Evolutionary conservation across 1,139 yeast species (phyloP).

Genomic region (Saccharomyces hybrid): DNA sequence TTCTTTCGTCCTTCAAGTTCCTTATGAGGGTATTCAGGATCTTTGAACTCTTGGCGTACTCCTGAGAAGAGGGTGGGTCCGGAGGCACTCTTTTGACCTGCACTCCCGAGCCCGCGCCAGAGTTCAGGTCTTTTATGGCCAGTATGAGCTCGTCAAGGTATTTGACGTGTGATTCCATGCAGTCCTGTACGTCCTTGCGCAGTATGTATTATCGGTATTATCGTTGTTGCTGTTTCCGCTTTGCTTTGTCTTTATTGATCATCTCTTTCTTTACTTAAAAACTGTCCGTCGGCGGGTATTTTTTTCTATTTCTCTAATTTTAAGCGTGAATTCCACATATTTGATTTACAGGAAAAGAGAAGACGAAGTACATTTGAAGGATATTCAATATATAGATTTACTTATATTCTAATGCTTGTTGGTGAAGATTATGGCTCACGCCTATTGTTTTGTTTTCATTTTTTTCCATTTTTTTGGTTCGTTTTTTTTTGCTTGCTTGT

Average conservation of each 20-base stretch:
- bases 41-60: conserved; percentile 20
- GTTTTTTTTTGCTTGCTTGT: background rate
- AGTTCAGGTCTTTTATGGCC: conserved; percentile 20
- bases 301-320: background rate
- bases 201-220: background rate
- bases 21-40: conserved; percentile 20
- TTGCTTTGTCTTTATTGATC: background rate
- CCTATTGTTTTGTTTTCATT: background rate
- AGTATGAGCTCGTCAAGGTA: conserved; percentile 27
- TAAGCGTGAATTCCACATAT: background rate
- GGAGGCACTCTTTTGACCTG: conserved; percentile 2
- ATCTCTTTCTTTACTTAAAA: background rate
- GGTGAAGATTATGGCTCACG: background rate
- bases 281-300: conserved; percentile 1
- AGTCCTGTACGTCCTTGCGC: background rate
- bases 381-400: background rate
- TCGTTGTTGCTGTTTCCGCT: background rate
- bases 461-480: background rate
- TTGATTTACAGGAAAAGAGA: background rate
- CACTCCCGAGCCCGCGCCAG: conserved; percentile 4
- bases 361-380: background rate
- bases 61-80: conserved; percentile 5
- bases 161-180: conserved; percentile 24
- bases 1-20: conserved; percentile 16
- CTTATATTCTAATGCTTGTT: background rate